Percentiles rank a stretch among this genome's conserved stretches.
Evolutionary conservation across 306 rosid genomes (phyloP).

Genomic region (Echinosophora koreensis): DNA sequence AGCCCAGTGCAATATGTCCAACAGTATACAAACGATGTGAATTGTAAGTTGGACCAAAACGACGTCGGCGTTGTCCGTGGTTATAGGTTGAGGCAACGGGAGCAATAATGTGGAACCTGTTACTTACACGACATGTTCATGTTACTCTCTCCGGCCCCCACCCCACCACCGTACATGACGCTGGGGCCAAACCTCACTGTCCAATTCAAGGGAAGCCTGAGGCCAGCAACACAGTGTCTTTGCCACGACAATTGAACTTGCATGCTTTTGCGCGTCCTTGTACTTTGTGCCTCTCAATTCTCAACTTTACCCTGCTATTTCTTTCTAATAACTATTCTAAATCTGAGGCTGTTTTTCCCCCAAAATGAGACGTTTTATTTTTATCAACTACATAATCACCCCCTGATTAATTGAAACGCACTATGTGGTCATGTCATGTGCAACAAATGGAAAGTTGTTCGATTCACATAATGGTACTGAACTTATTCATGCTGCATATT

Average conservation of each 20-base stretch:
- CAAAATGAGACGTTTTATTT: not conserved
- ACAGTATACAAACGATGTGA: too few species aligned
- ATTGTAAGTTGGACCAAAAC: too few species aligned
- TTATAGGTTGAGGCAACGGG: too few species aligned
- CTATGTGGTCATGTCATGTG: not conserved
- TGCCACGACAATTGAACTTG: not conserved
- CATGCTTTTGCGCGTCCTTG: conserved; percentile 8
- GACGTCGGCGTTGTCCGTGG: too few species aligned
- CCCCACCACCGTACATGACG: not conserved
- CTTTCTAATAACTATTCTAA: conserved; percentile 1
- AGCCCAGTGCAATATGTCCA: too few species aligned
- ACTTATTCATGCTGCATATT: not conserved
- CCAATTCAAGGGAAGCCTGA: not conserved
- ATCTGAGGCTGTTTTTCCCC: not conserved
- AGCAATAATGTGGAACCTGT: not conserved
- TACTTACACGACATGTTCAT: not conserved
- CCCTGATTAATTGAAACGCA: not conserved
- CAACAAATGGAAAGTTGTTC: not conserved
- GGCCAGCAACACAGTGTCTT: not conserved
- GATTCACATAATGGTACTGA: not conserved
- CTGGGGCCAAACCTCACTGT: not conserved
- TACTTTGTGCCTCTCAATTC: not conserved
- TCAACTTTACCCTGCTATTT: not conserved
- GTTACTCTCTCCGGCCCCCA: not conserved
- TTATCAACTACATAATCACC: not conserved